Evolutionary conservation across 257 asterid species (phyloP).

Genomic region (Cynanchum wilfordii): DNA sequence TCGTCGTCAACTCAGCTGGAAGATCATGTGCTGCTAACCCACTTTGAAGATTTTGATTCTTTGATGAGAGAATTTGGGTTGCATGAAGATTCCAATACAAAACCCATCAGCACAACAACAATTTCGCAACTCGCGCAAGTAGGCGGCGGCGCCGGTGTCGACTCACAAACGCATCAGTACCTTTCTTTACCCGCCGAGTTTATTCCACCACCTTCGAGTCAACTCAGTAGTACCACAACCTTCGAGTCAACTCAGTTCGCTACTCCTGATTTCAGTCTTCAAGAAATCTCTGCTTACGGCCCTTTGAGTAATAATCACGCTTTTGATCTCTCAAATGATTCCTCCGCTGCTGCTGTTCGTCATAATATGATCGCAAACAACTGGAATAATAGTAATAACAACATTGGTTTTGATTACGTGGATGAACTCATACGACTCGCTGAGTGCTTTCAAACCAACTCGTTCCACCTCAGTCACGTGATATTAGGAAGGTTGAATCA

Average conservation of each 20-base stretch:
- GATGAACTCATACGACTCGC: slow-evolving; percentile 82
- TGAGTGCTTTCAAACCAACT: slow-evolving; percentile 78
- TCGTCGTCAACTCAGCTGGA: slow-evolving; percentile 57
- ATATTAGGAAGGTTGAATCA: slow-evolving; percentile 85
- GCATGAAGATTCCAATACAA: slow-evolving; percentile 42
- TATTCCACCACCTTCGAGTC: slow-evolving; percentile 23
- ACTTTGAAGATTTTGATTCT: slow-evolving; percentile 70
- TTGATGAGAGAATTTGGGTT: slow-evolving; percentile 83
- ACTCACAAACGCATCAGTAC: slow-evolving; percentile 37
- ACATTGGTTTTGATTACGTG: slow-evolving; percentile 58
- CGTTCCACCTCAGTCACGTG: slow-evolving; percentile 66
- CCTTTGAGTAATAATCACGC: slow-evolving; percentile 23
- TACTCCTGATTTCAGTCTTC: slow-evolving; percentile 36
- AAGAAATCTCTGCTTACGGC: slow-evolving; percentile 36
- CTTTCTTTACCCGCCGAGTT: slow-evolving; percentile 41
- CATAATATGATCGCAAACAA: slow-evolving; percentile 9
- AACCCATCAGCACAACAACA: not conserved
- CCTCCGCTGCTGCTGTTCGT: not conserved
- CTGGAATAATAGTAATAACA: slow-evolving; percentile 28
- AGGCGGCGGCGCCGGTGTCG: not conserved
- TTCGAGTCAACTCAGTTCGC: slow-evolving; percentile 44
- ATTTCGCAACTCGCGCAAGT: slow-evolving; percentile 17
- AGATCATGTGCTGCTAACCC: slow-evolving; percentile 56
- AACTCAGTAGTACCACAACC: slow-evolving; percentile 16
- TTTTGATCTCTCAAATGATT: slow-evolving; percentile 25